Percentiles rank a stretch among this genome's conserved stretches.
These are phyloP conservation scores for Acidomyces sp. DNA, from an alignment of 495 filamentous ascomycete genomes.

Conservation along the genomic window DNA sequence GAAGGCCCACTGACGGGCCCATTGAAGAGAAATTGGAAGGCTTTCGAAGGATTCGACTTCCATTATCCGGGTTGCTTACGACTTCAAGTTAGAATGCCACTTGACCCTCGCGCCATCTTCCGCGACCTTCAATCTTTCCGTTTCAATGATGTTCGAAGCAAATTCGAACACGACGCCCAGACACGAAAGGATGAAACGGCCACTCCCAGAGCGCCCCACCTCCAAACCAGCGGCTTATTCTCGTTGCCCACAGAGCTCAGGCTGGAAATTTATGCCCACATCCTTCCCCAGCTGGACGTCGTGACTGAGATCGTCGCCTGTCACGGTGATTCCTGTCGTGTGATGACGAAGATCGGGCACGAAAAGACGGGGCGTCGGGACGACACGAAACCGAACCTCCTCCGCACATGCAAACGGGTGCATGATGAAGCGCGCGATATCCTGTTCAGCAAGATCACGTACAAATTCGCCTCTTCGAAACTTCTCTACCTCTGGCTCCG, in stretches of 20 bases:
- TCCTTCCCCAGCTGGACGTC: slow-evolving; percentile 5
- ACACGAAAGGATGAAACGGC: not conserved
- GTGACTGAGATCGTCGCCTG: slow-evolving; percentile 8
- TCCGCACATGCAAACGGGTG: slow-evolving; percentile 11
- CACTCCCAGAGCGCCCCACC: not conserved
- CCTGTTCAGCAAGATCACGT: slow-evolving; percentile 11
- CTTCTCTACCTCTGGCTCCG: slow-evolving; percentile 19
- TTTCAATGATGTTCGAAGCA: not conserved
- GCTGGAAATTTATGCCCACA: slow-evolving; percentile 11
- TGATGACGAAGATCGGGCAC: slow-evolving; percentile 3
- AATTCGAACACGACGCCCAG: slow-evolving; percentile 1
- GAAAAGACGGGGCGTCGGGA: slow-evolving; percentile 9
- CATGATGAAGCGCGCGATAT: slow-evolving; percentile 12
- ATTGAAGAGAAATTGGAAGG: not conserved
- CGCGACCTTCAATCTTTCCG: slow-evolving; percentile 6
- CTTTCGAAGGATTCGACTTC: slow-evolving; percentile 7
- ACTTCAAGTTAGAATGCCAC: slow-evolving; percentile 14
- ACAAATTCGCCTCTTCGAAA: slow-evolving; percentile 7
- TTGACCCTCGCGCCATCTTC: too few species aligned
- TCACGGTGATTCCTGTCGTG: slow-evolving; percentile 12
- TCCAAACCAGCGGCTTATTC: slow-evolving; percentile 6
- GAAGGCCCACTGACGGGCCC: not conserved
- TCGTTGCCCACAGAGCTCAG: slow-evolving; percentile 14
- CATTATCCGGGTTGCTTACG: slow-evolving; percentile 7
- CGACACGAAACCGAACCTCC: slow-evolving; percentile 10